phyloP scores from a whole-genome alignment of 176 grass and related monocot genomes.

The Elymus sibiricus region DNA sequence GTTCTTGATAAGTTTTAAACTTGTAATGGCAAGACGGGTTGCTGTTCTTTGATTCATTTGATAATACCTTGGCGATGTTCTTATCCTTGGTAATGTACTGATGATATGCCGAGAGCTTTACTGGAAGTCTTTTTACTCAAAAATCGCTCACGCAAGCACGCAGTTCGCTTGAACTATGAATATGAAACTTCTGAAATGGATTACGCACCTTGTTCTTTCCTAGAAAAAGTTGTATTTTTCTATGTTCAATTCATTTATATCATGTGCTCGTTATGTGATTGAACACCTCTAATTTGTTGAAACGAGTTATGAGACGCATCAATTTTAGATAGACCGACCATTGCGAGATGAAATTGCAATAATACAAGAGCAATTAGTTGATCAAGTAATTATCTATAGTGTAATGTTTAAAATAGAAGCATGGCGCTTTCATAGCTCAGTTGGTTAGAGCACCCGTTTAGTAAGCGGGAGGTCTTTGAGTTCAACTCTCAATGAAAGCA shows the following conservation, averaged over 20 bases:
- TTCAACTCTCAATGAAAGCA: conserved; percentile 17
- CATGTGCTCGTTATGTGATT: background rate
- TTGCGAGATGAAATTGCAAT: background rate
- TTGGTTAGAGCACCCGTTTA: conserved; percentile 95
- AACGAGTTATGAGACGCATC: background rate
- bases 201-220: background rate
- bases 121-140: background rate
- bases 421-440: conserved; percentile 61
- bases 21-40: conserved; percentile 60
- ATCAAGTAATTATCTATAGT: background rate
- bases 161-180: background rate
- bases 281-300: background rate
- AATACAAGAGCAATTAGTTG: background rate
- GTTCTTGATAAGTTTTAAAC: conserved; percentile 12
- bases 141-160: background rate
- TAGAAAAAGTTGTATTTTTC: too few relatives aligned
- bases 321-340: background rate
- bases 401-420: accelerated
- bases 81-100: background rate
- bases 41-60: conserved; percentile 33
- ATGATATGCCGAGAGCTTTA: background rate
- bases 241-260: too few relatives aligned
- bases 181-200: background rate
- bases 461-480: conserved; percentile 81
- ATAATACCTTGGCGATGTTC: conserved; percentile 43